These are phyloP conservation scores for Phytophthora melonis DNA, from an alignment of 352 stramenopile species.

Conservation along the genomic window DNA sequence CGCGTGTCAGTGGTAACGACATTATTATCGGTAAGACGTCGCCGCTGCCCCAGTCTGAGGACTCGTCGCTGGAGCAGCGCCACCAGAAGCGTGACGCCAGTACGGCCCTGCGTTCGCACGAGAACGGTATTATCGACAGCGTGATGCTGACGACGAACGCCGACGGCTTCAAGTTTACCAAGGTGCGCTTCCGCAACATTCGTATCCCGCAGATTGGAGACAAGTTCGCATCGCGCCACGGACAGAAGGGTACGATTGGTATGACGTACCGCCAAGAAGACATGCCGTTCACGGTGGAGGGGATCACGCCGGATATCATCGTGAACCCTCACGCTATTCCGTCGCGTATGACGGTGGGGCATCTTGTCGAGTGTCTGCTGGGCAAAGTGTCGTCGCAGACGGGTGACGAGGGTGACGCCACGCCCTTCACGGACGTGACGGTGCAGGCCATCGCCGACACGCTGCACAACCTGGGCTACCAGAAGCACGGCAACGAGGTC, in stretches of 20 bases:
- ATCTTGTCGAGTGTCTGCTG: slow-evolving; percentile 99
- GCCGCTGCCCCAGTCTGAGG: slow-evolving; percentile 83
- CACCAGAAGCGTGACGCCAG: slow-evolving; percentile 98
- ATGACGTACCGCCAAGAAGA: slow-evolving; percentile 99
- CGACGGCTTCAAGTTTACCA: slow-evolving; percentile 97
- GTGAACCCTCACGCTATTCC: slow-evolving; percentile 99
- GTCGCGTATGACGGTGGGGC: slow-evolving; percentile 99
- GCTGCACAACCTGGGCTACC: slow-evolving; percentile 97
- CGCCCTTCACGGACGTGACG: slow-evolving; percentile 98
- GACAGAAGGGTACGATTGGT: slow-evolving; percentile 96
- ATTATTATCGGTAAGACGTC: slow-evolving; percentile 99
- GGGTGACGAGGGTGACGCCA: slow-evolving; percentile 98
- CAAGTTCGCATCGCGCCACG: slow-evolving; percentile 96
- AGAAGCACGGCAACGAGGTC: slow-evolving; percentile 99
- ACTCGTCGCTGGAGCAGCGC: slow-evolving; percentile 84
- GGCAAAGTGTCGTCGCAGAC: slow-evolving; percentile 98
- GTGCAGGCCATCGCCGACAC: slow-evolving; percentile 97
- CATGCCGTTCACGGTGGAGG: slow-evolving; percentile 99
- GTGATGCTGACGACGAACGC: slow-evolving; percentile 99
- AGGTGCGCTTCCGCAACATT: slow-evolving; percentile 98
- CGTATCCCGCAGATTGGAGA: slow-evolving; percentile 99
- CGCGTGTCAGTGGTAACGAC: slow-evolving; percentile 97
- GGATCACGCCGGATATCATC: slow-evolving; percentile 99
- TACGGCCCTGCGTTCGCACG: slow-evolving; percentile 97
- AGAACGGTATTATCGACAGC: slow-evolving; percentile 99